Base-by-base conservation (phyloP, 2,329 filamentous ascomycete genomes). In the Fusarium ambrosium region DNA sequence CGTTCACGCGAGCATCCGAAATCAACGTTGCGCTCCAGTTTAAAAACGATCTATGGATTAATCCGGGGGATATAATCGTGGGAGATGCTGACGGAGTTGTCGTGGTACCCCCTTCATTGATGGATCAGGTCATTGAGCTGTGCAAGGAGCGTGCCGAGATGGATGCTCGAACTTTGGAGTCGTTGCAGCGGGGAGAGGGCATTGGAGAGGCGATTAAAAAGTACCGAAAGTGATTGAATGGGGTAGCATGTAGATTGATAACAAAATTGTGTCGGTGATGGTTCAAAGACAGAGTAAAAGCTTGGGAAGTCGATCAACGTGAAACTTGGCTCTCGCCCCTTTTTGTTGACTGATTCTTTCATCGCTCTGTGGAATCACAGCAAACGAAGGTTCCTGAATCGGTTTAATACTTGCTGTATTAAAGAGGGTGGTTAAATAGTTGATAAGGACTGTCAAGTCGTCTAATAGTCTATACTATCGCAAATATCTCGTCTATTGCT, bases 71-170 rank as follows among this genome's bases (percentile, higher is more conserved):
- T 41, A 68, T 80, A 8, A 56, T 81, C 5, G 66, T 81, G 1
- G 20, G 78, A 7, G 79, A 81, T 60, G 74, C 64, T 2, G 77
- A 81, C 32, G 80, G 80, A 1, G 79, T 81, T 6, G 80, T 81
- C 1, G 79, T 79, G 6, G 74, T 75, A 4, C 80, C 79, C 1
- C 67, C 71, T 2, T 68, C 64, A 1, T 43, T 73, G 13, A 66
- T 71, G 22, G 79, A 80, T 18, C 65, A 77, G 22, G 77, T 81
- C 7, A 67, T 80, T 18, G 72, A 70, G 24, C 24, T 81, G 4
- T 81, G 79, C 37, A 69, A 77, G 14, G 76, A 78, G 62, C 64
- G 80, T 2, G 76, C 76, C 6, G 77, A 79, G 37, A 74, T 79
- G 13, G 80, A 81, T 43, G 69, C 58, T 43, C 58, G 27, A 24